Base-by-base conservation (phyloP, 2,329 filamentous ascomycete genomes). In the Ophidiomyces ophidiicola region DNA sequence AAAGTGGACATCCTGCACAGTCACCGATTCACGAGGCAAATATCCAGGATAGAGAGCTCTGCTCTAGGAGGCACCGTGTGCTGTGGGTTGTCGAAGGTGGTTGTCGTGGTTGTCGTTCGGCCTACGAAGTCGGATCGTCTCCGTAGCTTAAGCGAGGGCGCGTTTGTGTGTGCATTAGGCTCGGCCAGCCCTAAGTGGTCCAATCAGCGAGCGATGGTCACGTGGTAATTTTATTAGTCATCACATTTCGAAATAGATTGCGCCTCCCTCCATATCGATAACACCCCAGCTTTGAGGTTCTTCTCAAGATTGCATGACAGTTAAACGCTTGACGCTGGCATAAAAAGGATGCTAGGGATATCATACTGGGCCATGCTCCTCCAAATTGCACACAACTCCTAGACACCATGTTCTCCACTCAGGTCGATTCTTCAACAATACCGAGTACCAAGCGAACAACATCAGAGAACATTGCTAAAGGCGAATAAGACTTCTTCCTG, bases 1-100 rank as follows among this genome's bases (percentile, higher is more conserved):
- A 74, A 76, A 60, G 71, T 67, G 67, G 74, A 76, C 74, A 78
- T 78, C 66, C 64, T 76, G 66, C 55, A 59, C 54, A 57, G 55
- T 60, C 57, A 60, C 59, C 58, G 58, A 52, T 51, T 58, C 46
- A 50, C 55, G 53, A 59, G 56, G 54, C 53, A 57, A 57, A 60
- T 58, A 59, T 59, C 57, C 56, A 54, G 55, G 53, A 50, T 39
- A 39, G 56, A 53, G 55, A 59, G 57, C 57, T 49, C 53, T 55
- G 57, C 57, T 59, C 56, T 55, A 53, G 54, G 56, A 58, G 57
- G 57, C 55, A 56, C 57, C 55, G 57, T 51, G 54, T 55, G 54
- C 55, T 57, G 56, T 56, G 54, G 58, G 54, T 63, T 64, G 61
- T 63, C 59, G 60, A 58, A 59, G 60, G 58, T 63, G 58, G 59